Evolutionary conservation across 495 filamentous ascomycete species (phyloP).

Genomic region (Trichoderma erinaceum): DNA sequence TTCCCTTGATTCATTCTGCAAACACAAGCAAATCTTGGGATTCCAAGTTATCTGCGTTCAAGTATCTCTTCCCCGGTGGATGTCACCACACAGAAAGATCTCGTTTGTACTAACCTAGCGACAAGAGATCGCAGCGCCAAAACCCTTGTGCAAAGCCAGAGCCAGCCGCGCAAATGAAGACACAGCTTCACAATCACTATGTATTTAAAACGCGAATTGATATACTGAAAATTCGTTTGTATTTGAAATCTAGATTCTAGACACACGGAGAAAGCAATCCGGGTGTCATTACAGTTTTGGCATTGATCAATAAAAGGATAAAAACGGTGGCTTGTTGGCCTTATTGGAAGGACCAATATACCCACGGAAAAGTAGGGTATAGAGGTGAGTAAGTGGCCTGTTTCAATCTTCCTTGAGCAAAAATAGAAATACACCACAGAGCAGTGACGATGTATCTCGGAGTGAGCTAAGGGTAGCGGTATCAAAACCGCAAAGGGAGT

Average conservation of each 20-base stretch:
- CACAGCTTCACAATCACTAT: neutral
- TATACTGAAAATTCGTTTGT: neutral
- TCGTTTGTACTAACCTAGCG: too few relatives aligned
- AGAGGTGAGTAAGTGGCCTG: constrained; percentile 46
- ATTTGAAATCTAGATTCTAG: neutral
- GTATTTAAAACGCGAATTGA: neutral
- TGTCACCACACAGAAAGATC: too few relatives aligned
- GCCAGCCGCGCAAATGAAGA: too few relatives aligned
- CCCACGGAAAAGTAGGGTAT: constrained; percentile 33
- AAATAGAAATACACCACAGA: constrained; percentile 43
- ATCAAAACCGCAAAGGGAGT: neutral
- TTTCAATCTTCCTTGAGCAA: constrained; percentile 42
- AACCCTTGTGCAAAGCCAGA: too few relatives aligned
- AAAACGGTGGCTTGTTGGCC: constrained; percentile 17
- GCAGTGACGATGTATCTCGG: constrained; percentile 34
- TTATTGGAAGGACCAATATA: constrained; percentile 42
- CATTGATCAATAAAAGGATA: neutral
- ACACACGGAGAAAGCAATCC: too few relatives aligned
- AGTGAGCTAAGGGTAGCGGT: constrained; percentile 29
- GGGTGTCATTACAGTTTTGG: neutral
- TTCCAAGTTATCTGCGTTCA: too few relatives aligned
- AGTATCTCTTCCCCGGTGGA: too few relatives aligned
- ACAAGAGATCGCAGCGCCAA: too few relatives aligned
- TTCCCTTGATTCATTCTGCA: too few relatives aligned
- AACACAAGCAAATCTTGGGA: too few relatives aligned